These are phyloP conservation scores for Vitis vinifera DNA, from an alignment of 164 flowering plant species.

Conservation along the genomic window ASM3070453v1 NC_081816.1:2117001-2117500, in stretches of 20 bases:
- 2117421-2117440: no score
- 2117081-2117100: no score
- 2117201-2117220: not conserved
- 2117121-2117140: not conserved
- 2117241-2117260: not conserved
- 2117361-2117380: not conserved
- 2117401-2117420: no score
- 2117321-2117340: not conserved
- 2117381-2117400: no score
- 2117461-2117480: no score
- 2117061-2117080: not conserved
- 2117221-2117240: not conserved
- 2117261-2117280: not conserved
- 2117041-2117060: not conserved
- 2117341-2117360: not conserved
- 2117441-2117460: no score
- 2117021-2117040: not conserved
- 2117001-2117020: not conserved
- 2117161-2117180: not conserved
- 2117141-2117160: not conserved
- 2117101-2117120: not conserved
- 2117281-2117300: not conserved
- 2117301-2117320: not conserved
- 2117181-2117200: not conserved
- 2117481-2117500: no score